Evolutionary conservation across 495 filamentous ascomycete genomes (phyloP).

Genomic region (Tirmania nivea): DNA sequence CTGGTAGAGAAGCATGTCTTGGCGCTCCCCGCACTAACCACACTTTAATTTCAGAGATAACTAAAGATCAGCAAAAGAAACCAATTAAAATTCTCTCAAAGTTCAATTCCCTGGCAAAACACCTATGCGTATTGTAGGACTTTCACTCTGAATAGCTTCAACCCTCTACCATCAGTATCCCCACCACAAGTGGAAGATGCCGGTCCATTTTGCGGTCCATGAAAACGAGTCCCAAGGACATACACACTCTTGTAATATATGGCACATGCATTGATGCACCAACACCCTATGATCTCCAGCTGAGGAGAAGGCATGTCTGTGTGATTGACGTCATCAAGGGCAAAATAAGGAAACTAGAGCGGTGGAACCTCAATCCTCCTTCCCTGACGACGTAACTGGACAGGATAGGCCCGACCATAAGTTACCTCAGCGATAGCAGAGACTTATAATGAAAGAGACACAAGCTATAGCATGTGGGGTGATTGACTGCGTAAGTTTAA

Average conservation of each 20-base stretch:
- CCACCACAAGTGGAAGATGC: background rate
- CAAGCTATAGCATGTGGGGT: background rate
- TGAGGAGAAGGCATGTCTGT: conserved; percentile 2
- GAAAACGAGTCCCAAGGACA: background rate
- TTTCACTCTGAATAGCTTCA: background rate
- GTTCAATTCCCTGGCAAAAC: background rate
- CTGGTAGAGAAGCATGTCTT: too few species aligned
- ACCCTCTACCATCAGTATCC: background rate
- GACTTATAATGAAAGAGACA: too few species aligned
- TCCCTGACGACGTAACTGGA: too few species aligned
- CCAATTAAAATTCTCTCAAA: background rate
- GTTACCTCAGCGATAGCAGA: too few species aligned
- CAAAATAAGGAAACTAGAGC: too few species aligned
- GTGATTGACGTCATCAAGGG: background rate
- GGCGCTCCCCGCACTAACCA: too few species aligned
- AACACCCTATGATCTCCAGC: conserved; percentile 3
- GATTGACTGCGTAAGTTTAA: background rate
- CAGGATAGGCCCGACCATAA: too few species aligned
- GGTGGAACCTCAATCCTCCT: too few species aligned
- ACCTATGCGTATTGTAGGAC: background rate
- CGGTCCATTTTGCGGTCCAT: background rate
- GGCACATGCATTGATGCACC: conserved; percentile 15
- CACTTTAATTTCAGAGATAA: too few species aligned
- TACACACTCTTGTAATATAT: background rate
- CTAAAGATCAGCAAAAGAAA: background rate